Conservation (phyloP, 2,329 filamentous ascomycete genomes). For the Paecilomyces formosus region DNA sequence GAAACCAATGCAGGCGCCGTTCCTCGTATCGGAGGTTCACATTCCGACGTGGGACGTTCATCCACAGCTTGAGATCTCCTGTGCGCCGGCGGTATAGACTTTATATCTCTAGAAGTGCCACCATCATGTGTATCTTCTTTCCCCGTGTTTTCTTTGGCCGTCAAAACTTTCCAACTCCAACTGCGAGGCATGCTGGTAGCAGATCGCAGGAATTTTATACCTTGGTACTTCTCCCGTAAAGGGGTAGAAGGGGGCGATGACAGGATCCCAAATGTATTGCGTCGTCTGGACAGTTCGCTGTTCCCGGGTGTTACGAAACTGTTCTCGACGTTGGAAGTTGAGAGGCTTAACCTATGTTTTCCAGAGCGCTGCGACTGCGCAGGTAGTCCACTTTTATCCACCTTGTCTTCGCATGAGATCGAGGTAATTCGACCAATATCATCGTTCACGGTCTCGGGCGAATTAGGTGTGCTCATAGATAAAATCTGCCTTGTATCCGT, state of each 20-base stretch:
- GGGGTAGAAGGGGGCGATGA: conserved; percentile 16
- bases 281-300: conserved; percentile 20
- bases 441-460: not conserved
- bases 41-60: not conserved
- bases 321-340: conserved; percentile 38
- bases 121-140: conserved; percentile 46
- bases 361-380: not conserved
- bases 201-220: conserved; percentile 37
- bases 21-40: not conserved
- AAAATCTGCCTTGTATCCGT: not conserved
- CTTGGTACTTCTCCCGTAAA: conserved; percentile 29
- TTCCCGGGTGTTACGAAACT: conserved; percentile 16
- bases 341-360: not conserved
- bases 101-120: not conserved
- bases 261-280: conserved; percentile 23
- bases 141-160: conserved; percentile 30
- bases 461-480: not conserved
- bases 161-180: conserved; percentile 49
- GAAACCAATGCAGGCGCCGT: not conserved
- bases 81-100: not conserved
- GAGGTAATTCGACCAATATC: not conserved
- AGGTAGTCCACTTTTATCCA: not conserved
- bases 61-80: not conserved
- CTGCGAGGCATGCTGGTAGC: conserved; percentile 53
- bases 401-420: not conserved